Evolutionary conservation across 2,329 filamentous ascomycete genomes (phyloP).

Genomic region (Pseudogymnoascus sp.): DNA sequence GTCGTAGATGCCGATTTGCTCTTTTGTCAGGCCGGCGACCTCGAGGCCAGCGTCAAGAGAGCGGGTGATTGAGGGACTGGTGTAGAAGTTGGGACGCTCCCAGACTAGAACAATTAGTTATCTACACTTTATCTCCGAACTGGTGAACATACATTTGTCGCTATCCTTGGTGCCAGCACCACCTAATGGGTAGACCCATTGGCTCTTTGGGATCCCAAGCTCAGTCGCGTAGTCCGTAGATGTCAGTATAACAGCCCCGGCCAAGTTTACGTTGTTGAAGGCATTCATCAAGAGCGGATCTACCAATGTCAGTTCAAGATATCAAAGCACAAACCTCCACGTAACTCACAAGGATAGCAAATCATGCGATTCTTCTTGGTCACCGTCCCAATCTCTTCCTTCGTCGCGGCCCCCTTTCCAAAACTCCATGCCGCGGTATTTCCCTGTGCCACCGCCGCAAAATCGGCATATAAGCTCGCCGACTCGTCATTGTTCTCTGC

Average conservation of each 20-base stretch:
- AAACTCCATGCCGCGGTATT: conserved; percentile 53
- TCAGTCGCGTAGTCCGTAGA: conserved; percentile 46
- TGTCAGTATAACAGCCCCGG: conserved; percentile 54
- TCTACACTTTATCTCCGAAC: background rate
- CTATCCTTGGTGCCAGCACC: conserved; percentile 56
- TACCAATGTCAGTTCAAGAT: conserved; percentile 28
- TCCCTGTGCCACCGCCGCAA: conserved; percentile 47
- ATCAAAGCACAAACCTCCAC: background rate
- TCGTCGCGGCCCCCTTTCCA: conserved; percentile 38
- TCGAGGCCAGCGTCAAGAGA: conserved; percentile 49
- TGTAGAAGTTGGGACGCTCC: conserved; percentile 51
- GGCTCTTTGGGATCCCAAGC: conserved; percentile 45
- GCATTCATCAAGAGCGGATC: conserved; percentile 65
- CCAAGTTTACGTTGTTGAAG: conserved; percentile 61
- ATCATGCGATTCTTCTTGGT: conserved; percentile 58
- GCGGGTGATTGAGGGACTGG: conserved; percentile 49
- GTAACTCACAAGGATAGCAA: conserved; percentile 53
- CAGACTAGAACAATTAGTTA: conserved; percentile 42
- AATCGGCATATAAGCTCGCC: conserved; percentile 51
- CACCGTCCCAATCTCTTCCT: conserved; percentile 46
- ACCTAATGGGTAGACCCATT: conserved; percentile 58
- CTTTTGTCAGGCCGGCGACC: conserved; percentile 38
- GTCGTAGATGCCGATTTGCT: conserved; percentile 54
- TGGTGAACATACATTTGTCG: conserved; percentile 40
- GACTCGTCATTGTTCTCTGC: conserved; percentile 52